Percentiles rank a stretch among this genome's conserved stretches.
These are phyloP conservation scores for Acanthochlamys bracteata DNA, from an alignment of 106 monocot species.

Conservation along the genomic window DNA sequence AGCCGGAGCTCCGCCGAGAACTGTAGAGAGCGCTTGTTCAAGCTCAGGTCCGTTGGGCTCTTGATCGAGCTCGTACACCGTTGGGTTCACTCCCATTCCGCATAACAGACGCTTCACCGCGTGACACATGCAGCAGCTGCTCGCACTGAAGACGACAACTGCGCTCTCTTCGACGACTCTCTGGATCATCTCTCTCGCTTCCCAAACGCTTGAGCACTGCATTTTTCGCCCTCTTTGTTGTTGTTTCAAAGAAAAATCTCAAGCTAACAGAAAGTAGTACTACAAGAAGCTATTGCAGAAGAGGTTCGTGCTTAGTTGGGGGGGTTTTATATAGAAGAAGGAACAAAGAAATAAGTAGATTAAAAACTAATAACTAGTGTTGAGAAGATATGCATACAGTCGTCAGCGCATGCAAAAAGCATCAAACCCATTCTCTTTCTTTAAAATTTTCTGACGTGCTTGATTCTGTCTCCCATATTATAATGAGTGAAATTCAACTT, in stretches of 20 bases:
- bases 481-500: no score
- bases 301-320: background rate
- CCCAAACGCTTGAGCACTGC: background rate
- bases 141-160: constrained; percentile 79
- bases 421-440: background rate
- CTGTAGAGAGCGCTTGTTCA: constrained; percentile 44
- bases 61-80: constrained; percentile 81
- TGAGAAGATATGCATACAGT: no score
- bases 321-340: no score
- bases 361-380: background rate
- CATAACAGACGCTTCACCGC: constrained; percentile 77
- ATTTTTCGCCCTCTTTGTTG: background rate
- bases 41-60: constrained; percentile 62
- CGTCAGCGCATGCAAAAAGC: constrained; percentile 20
- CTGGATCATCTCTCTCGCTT: constrained; percentile 47
- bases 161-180: constrained; percentile 60
- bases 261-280: no score
- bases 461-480: constrained; percentile 13
- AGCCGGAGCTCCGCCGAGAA: constrained; percentile 24
- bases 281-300: background rate
- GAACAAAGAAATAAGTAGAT: background rate
- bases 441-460: constrained; percentile 8
- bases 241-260: no score
- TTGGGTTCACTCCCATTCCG: constrained; percentile 76
- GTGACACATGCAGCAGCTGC: constrained; percentile 97